phyloP scores from a whole-genome alignment of 2,329 filamentous ascomycete genomes.

The Xylariaceae sp. region DNA sequence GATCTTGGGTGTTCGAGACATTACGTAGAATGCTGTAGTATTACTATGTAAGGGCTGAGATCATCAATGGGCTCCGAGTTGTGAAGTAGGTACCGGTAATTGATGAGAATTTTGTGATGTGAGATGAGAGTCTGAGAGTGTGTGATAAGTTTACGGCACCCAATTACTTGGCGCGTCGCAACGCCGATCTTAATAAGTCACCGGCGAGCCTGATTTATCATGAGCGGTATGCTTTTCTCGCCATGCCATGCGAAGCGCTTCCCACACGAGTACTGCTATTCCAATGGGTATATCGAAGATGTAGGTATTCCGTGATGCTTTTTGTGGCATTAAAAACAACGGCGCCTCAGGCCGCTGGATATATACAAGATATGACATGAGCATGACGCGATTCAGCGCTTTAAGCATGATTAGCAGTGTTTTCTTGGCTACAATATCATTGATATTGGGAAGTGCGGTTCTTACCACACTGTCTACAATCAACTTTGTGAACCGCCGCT shows the following conservation, averaged over 20 bases:
- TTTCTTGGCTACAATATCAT: background rate
- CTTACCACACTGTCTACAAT: no score
- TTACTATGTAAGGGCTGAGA: background rate
- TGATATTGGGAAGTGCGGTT: background rate
- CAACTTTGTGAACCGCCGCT: no score
- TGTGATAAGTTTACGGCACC: no score
- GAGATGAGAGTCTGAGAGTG: background rate
- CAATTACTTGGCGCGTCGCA: no score
- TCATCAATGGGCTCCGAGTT: background rate
- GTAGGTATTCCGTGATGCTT: no score
- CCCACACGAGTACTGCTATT: background rate
- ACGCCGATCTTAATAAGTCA: background rate
- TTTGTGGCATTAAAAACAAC: background rate
- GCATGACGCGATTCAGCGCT: background rate
- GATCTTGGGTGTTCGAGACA: slow-evolving; percentile 7
- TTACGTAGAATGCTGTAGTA: background rate
- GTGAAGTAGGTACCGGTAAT: background rate
- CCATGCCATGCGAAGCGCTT: background rate
- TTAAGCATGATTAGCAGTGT: background rate
- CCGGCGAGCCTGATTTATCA: background rate
- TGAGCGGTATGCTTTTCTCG: background rate
- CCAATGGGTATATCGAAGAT: no score
- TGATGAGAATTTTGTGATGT: background rate
- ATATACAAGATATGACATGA: background rate
- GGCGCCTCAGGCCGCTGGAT: background rate